Evolutionary conservation across 1,284 basidiomycete genomes (phyloP).

Genomic region (Trichosporon faecale): DNA sequence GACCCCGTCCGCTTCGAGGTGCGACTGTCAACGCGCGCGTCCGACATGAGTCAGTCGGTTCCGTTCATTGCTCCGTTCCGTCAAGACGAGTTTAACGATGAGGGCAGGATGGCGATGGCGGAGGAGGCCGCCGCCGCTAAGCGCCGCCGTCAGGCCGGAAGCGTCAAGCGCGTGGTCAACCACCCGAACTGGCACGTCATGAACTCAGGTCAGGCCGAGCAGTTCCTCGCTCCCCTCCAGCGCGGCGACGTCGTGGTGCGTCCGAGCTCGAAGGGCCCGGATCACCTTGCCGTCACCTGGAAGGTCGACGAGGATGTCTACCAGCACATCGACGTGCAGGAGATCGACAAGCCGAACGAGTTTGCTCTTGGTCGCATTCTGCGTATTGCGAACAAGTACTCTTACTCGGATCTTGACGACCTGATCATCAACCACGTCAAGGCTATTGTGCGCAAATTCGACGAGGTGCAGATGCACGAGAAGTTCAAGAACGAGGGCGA

Average conservation of each 20-base stretch:
- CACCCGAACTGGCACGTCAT: constrained; percentile 99
- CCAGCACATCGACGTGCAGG: constrained; percentile 95
- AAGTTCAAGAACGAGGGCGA: constrained; percentile 91
- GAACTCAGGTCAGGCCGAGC: constrained; percentile 85
- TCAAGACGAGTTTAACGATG: constrained; percentile 42
- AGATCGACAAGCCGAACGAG: constrained; percentile 68
- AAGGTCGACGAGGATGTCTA: constrained; percentile 96
- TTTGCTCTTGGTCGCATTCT: constrained; percentile 69
- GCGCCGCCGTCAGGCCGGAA: constrained; percentile 74
- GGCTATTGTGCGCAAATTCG: constrained; percentile 88
- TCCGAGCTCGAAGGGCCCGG: constrained; percentile 87
- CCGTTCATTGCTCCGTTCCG: constrained; percentile 44
- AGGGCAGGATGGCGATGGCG: constrained; percentile 58
- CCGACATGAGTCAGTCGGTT: constrained; percentile 59
- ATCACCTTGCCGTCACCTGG: constrained; percentile 98
- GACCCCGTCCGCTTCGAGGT: constrained; percentile 67
- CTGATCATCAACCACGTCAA: constrained; percentile 96
- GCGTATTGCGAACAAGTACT: constrained; percentile 71
- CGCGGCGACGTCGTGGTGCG: constrained; percentile 93
- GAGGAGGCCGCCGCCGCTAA: constrained; percentile 74
- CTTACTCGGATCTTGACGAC: constrained; percentile 94
- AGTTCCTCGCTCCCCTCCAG: constrained; percentile 82
- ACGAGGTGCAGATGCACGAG: constrained; percentile 92
- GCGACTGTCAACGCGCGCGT: constrained; percentile 69
- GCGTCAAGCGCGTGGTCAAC: constrained; percentile 83